phyloP scores from a whole-genome alignment of 805 yeast genomes.

The Danielia oregonensis region DNA sequence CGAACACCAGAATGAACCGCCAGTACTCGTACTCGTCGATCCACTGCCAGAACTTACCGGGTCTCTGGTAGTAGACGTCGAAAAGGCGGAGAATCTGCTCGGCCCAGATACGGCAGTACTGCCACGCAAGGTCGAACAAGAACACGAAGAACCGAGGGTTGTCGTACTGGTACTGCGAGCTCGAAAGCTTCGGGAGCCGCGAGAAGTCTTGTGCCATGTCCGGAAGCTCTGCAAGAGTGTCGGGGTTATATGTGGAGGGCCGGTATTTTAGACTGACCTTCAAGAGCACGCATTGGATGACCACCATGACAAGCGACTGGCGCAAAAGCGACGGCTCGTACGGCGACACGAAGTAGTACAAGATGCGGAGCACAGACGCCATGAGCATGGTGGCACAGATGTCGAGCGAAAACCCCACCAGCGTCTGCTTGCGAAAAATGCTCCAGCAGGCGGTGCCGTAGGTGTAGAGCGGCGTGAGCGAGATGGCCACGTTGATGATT shows the following conservation, averaged over 20 bases:
- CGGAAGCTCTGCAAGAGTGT: constrained; percentile 26
- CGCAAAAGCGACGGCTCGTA: constrained; percentile 75
- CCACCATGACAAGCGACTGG: constrained; percentile 83
- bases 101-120: constrained; percentile 11
- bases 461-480: constrained; percentile 80
- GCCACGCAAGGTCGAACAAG: constrained; percentile 4
- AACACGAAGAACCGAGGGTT: constrained; percentile 7
- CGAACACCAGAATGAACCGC: constrained; percentile 54
- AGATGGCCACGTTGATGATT: constrained; percentile 60
- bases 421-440: constrained; percentile 58
- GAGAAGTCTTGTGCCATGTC: constrained; percentile 25
- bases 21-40: constrained; percentile 53
- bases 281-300: constrained; percentile 65
- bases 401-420: constrained; percentile 85
- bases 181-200: constrained; percentile 6
- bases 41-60: constrained; percentile 87
- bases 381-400: constrained; percentile 89
- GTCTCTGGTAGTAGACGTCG: constrained; percentile 66
- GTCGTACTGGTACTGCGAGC: constrained; percentile 7
- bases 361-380: constrained; percentile 68
- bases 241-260: constrained; percentile 34
- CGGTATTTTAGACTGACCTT: constrained; percentile 60
- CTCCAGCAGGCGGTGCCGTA: constrained; percentile 79
- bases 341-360: constrained; percentile 75
- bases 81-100: constrained; percentile 50